phyloP scores from a whole-genome alignment of 2,329 filamentous ascomycete species.

The Claviceps fusiformis region DNA sequence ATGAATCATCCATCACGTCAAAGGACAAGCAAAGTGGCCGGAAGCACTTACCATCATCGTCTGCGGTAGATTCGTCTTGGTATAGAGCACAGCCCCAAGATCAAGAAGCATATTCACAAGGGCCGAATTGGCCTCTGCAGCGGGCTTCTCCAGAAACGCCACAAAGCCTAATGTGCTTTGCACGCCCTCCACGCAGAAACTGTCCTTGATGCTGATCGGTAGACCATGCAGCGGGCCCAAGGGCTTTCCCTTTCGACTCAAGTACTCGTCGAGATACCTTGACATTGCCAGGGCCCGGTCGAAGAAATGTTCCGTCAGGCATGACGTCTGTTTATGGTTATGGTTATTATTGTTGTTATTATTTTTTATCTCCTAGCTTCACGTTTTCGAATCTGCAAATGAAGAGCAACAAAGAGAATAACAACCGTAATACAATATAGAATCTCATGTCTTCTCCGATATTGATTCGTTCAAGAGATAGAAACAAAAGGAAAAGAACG shows the following conservation, averaged over 20 bases:
- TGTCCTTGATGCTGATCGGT: constrained; percentile 16
- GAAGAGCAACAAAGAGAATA: background rate
- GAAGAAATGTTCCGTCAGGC: constrained; percentile 33
- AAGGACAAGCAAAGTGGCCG: background rate
- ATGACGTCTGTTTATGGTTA: constrained; percentile 14
- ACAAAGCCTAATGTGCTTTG: constrained; percentile 14
- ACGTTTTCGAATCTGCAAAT: background rate
- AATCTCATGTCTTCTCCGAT: no score
- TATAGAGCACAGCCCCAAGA: constrained; percentile 16
- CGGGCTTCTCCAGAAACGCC: constrained; percentile 12
- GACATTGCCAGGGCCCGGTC: constrained; percentile 13
- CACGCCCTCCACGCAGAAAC: constrained; percentile 11
- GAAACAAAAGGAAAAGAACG: no score
- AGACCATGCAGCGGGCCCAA: constrained; percentile 13
- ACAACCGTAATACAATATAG: no score
- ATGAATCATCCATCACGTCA: background rate
- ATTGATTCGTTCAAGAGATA: no score
- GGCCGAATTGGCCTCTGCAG: constrained; percentile 10
- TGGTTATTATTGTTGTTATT: background rate
- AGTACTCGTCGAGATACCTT: constrained; percentile 7
- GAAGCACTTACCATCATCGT: constrained; percentile 42
- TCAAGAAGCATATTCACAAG: constrained; percentile 14
- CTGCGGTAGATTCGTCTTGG: constrained; percentile 39
- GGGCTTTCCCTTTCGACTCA: constrained; percentile 6
- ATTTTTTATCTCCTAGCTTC: background rate